phyloP scores from a whole-genome alignment of 192 early-diverging fungal genomes.

The Lobosporangium transversale region DNA sequence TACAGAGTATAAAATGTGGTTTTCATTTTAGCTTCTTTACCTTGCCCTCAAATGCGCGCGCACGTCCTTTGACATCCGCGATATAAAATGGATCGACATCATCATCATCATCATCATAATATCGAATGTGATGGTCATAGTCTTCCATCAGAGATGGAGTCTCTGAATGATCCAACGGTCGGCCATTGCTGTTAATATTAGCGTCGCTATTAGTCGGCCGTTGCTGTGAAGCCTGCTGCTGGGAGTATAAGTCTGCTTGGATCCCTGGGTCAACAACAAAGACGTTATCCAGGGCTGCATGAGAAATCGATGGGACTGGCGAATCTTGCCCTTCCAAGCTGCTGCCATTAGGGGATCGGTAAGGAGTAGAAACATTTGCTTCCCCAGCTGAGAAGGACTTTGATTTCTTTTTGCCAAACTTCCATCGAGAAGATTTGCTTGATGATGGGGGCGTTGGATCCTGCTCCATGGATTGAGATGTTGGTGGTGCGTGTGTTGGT shows the following conservation, averaged over 20 bases:
- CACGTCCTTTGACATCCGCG: slow-evolving; percentile 35
- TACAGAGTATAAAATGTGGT: too few relatives aligned
- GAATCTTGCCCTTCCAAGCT: too few relatives aligned
- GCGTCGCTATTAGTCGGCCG: too few relatives aligned
- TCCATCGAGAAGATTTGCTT: slow-evolving; percentile 35
- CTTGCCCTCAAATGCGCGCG: slow-evolving; percentile 33
- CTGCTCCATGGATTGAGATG: slow-evolving; percentile 2
- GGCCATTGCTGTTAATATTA: too few relatives aligned
- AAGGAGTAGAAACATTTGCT: neutral
- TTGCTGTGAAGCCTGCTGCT: slow-evolving; percentile 31
- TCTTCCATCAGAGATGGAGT: neutral
- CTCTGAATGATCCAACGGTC: slow-evolving; percentile 8
- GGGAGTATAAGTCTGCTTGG: slow-evolving; percentile 9
- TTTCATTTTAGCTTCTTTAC: too few relatives aligned
- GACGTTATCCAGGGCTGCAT: too few relatives aligned
- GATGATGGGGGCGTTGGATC: neutral
- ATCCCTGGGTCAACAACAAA: slow-evolving; percentile 14
- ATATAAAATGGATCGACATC: slow-evolving; percentile 42
- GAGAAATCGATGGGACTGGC: too few relatives aligned
- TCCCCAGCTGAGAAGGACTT: slow-evolving; percentile 37
- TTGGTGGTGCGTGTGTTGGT: slow-evolving; percentile 9
- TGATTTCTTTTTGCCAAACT: slow-evolving; percentile 45
- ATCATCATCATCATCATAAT: slow-evolving; percentile 35
- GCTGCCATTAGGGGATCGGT: slow-evolving; percentile 4
- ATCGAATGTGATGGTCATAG: slow-evolving; percentile 4